Conservation (phyloP, 495 filamentous ascomycete genomes). For the Neurospora africana region DNA sequence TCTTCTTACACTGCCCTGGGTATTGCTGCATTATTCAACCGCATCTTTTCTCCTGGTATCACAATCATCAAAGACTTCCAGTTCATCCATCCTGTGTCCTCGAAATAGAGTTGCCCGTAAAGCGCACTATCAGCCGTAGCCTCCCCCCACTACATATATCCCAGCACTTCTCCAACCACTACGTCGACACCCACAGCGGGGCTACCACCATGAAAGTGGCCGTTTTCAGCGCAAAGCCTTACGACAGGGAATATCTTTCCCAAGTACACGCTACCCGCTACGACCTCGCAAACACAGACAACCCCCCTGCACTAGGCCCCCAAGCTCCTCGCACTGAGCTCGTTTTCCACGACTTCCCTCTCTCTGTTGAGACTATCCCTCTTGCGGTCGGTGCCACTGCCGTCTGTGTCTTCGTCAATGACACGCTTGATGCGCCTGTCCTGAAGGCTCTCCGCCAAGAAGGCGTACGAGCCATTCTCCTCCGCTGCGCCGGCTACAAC, state of each 20-base stretch:
- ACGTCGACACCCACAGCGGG: neutral
- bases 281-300: conserved; percentile 9
- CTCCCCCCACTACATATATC: neutral
- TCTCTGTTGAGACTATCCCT: conserved; percentile 44
- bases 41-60: neutral
- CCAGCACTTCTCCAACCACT: neutral
- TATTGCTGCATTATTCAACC: neutral
- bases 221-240: conserved; percentile 53
- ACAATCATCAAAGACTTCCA: neutral
- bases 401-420: conserved; percentile 66
- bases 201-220: conserved; percentile 41
- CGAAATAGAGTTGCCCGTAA: neutral
- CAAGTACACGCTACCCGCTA: conserved; percentile 14
- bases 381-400: conserved; percentile 45
- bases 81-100: neutral
- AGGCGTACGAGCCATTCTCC: conserved; percentile 47
- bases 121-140: neutral
- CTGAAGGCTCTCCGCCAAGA: conserved; percentile 35
- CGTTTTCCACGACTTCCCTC: conserved; percentile 45
- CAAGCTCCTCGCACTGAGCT: conserved; percentile 21
- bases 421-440: conserved; percentile 42
- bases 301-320: neutral
- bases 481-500: conserved; percentile 64
- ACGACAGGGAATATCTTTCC: conserved; percentile 44
- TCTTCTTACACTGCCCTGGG: neutral